Evolutionary conservation across 345 rosid species (phyloP).

Genomic region (Geranium rotundifolium): DNA sequence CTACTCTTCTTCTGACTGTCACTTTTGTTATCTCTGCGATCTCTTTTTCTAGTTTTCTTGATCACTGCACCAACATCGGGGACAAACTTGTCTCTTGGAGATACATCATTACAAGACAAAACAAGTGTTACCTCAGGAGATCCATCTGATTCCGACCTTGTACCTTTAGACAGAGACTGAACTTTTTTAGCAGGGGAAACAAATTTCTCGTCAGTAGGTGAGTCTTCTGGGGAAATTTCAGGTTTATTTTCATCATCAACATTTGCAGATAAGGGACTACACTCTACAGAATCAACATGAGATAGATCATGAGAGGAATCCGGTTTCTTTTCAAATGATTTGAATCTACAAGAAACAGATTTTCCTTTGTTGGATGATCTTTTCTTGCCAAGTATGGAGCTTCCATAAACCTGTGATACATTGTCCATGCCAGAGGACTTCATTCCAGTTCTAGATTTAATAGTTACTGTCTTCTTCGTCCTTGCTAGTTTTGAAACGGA

Average conservation of each 20-base stretch:
- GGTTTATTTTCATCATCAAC: constrained; percentile 28
- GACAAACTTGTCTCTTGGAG: constrained; percentile 31
- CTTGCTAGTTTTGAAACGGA: constrained; percentile 76
- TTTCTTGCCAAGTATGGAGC: constrained; percentile 45
- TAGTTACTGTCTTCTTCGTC: constrained; percentile 49
- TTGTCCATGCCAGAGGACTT: constrained; percentile 42
- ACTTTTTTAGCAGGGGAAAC: constrained; percentile 25
- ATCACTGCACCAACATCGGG: constrained; percentile 36
- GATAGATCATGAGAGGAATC: constrained; percentile 28
- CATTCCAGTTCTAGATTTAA: constrained; percentile 42
- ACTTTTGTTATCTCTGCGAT: constrained; percentile 32
- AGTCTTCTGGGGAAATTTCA: constrained; percentile 26
- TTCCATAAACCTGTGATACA: constrained; percentile 61
- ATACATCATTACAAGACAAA: constrained; percentile 17
- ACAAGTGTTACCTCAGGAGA: constrained; percentile 34
- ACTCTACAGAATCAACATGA: constrained; percentile 21
- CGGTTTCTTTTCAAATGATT: constrained; percentile 43
- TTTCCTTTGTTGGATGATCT: constrained; percentile 68
- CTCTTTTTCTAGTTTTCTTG: constrained; percentile 56
- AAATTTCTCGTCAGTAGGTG: constrained; percentile 20
- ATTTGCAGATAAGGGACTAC: constrained; percentile 26
- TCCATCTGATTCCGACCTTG: constrained; percentile 30
- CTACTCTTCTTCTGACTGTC: constrained; percentile 38
- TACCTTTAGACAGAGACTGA: constrained; percentile 25
- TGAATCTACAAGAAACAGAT: constrained; percentile 32